Base-by-base conservation (phyloP, 441 rosid genomes). In the Adansonia rubrostipa region DNA sequence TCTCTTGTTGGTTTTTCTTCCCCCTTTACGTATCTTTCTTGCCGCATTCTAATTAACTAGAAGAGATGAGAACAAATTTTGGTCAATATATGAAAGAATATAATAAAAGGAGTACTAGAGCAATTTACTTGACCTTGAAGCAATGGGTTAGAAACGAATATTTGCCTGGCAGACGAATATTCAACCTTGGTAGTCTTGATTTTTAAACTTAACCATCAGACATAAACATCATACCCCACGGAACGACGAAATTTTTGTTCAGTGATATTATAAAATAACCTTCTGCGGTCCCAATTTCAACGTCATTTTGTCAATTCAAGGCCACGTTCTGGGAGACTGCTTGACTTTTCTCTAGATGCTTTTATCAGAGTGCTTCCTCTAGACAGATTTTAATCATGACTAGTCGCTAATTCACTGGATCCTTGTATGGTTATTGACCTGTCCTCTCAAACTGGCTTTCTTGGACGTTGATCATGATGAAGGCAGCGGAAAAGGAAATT, bases 91-190 rank as follows among this genome's bases (percentile, higher is more conserved):
- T 28, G 24, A n/a, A 33, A 22, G 74, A 54, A 54, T 33, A 36
- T 19, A 72, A 72, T 56, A 72, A 17, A 13, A n/a, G 62, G 24
- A n/a, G 62, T 71, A 54, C 33, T 28, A 28, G 6, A 47, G 47
- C 9, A 19, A 50, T 7, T 13, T 1, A 71, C 19, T 71, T 33
- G 36, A 51, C 51, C 47, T 53, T 71, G 10, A 72, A 9, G 9
- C 36, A 33, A 3, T 50, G 44, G 28, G 7, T 36, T 54, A 28
- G 33, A 72, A 17, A 54, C 40, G 11, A 17, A 4, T 24, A 24
- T 62, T 24, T 4, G n/a, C 7, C 11, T 11, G 11, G 4, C 66
- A 1, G 66, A 10, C 17, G 17, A 62, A 28, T n/a, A 62, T 28
- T 62, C 66, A 28, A 62, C 66, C 14, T 24, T 28, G 8, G 40